Evolutionary conservation across 495 filamentous ascomycete genomes (phyloP), one percentile per base, ranked within the genome.

Genomic region (Immersiella caudata): DNA sequence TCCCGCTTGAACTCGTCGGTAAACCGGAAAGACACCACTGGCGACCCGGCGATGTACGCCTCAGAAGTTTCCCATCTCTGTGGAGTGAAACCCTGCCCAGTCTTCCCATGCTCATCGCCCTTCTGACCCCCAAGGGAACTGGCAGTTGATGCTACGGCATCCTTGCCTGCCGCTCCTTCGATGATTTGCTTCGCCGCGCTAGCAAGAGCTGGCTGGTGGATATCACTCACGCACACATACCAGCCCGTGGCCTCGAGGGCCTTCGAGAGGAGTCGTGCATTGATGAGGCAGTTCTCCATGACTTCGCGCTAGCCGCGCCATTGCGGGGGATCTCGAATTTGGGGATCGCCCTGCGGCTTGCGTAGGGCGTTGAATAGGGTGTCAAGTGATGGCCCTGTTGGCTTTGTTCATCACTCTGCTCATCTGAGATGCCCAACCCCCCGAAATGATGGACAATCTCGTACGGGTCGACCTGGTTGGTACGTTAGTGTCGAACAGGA

Each of bases 231-330:
- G 69, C 90, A 92, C 5, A 79, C 82, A 72, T 89, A 90, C 89
- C 89, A 92, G 2, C 87, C 86, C 0, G 87, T 90, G 5, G 83
- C 84, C 73, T 92, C 90, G 11, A 93, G 79, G n/a, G 82, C 82
- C 63, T 88, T 87, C 54, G 87, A 89, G 6, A 93, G 78, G 0
- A 91, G 75, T 1, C 89, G 82, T 0, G 90, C 90, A 65, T 91
- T 91, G 35, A 83, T 72, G n/a, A 93, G 78, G 67, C 87, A 86
- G 70, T 90, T 91, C 69, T 90, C 87, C 87, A 92, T 90, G 67
- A 91, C 84, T 36, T 80, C 74, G 52, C 78, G 81, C 73, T 87
- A 93, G 25, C 90, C 90, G 0, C 84, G 20, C 90, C 89, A 50
- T 88, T 71, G 18, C 84, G 69, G 0, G 89, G 89, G 26, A 93